These are phyloP conservation scores for Cyclaneusma minus DNA, from an alignment of 2,329 filamentous ascomycete species.

Conservation along the genomic window DNA sequence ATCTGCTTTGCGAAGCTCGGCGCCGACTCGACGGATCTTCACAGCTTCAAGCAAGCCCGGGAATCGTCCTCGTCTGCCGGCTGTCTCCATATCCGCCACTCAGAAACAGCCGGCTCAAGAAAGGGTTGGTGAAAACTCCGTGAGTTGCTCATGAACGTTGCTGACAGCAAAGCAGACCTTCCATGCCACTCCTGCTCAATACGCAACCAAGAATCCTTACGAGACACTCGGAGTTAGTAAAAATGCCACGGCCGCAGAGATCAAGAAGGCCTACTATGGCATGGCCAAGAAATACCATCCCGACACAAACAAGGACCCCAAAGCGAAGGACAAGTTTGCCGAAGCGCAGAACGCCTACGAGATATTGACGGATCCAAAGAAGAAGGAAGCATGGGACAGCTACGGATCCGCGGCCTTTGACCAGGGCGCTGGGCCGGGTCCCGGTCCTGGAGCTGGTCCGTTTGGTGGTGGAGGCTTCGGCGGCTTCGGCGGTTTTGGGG, in stretches of 20 bases:
- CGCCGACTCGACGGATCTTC: too few relatives aligned
- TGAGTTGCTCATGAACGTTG: too few relatives aligned
- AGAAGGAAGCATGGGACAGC: constrained; percentile 82
- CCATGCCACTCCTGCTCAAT: constrained; percentile 41
- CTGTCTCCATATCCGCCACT: too few relatives aligned
- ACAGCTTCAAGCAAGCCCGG: too few relatives aligned
- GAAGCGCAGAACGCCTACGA: constrained; percentile 93
- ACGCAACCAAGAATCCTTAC: constrained; percentile 64
- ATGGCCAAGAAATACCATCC: constrained; percentile 96
- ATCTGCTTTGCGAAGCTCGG: too few relatives aligned
- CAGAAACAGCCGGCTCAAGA: too few relatives aligned
- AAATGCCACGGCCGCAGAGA: constrained; percentile 66
- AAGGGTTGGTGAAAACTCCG: too few relatives aligned
- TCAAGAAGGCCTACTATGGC: constrained; percentile 97
- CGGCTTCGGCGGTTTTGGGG: constrained; percentile 33
- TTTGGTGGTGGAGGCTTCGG: constrained; percentile 46
- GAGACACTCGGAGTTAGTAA: constrained; percentile 72
- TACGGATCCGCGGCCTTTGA: constrained; percentile 84
- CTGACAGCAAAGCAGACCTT: constrained; percentile 36
- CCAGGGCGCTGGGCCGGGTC: constrained; percentile 43
- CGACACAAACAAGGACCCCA: constrained; percentile 89
- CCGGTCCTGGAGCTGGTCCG: constrained; percentile 40
- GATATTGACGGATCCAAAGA: constrained; percentile 79
- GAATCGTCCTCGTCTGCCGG: too few relatives aligned
- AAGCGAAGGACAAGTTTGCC: constrained; percentile 87